phyloP scores from a whole-genome alignment of 2,329 filamentous ascomycete genomes.

The Cylindrodendrum hubeiense region DNA sequence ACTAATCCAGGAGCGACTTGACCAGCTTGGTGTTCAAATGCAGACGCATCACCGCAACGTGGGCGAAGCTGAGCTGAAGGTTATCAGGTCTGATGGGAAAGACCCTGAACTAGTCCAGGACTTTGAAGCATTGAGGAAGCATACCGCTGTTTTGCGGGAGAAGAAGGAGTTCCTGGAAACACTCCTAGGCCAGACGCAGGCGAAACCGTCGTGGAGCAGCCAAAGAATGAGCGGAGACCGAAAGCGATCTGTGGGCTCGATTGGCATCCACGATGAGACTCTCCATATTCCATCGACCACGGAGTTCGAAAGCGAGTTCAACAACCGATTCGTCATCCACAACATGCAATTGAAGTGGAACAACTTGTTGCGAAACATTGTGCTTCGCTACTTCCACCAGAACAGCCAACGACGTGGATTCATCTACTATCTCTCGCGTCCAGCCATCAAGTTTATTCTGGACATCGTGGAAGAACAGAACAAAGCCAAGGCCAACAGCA shows the following conservation, averaged over 20 bases:
- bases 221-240: conserved; percentile 43
- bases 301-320: conserved; percentile 94
- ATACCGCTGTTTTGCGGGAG: conserved; percentile 67
- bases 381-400: conserved; percentile 96
- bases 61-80: conserved; percentile 80
- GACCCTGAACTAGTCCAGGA: conserved; percentile 67
- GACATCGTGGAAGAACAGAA: conserved; percentile 97
- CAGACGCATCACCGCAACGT: conserved; percentile 78
- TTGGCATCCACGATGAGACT: conserved; percentile 67
- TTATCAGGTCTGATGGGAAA: conserved; percentile 62
- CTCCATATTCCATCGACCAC: conserved; percentile 77
- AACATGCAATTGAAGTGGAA: conserved; percentile 99
- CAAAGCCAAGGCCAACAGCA: conserved; percentile 68
- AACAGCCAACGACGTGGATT: conserved; percentile 96
- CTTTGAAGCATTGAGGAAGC: conserved; percentile 69
- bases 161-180: conserved; percentile 70
- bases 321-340: conserved; percentile 98
- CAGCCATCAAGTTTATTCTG: conserved; percentile 96
- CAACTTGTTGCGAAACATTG: conserved; percentile 94
- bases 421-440: conserved; percentile 95
- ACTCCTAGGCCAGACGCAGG: conserved; percentile 65
- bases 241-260: conserved; percentile 54
- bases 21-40: conserved; percentile 83
- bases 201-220: conserved; percentile 49
- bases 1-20: conserved; percentile 84